Conservation (phyloP, 1,139 yeast genomes). For the Zygosaccharomyces sapae region DNA sequence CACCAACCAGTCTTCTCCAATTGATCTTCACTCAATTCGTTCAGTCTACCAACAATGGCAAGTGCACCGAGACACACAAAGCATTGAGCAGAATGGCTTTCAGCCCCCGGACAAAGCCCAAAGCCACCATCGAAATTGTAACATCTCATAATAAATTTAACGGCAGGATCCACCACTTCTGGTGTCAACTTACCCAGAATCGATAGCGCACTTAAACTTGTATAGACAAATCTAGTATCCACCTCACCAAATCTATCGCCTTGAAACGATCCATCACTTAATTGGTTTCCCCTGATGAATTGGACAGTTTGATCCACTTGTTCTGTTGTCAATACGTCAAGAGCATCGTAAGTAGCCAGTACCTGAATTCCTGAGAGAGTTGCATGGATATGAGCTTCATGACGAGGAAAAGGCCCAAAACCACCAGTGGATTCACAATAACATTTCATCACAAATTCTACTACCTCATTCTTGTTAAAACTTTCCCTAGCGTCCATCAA, state of each 20-base stretch:
- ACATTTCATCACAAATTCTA: constrained; percentile 66
- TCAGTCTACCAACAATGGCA: constrained; percentile 61
- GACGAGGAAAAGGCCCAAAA: constrained; percentile 84
- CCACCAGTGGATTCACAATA: constrained; percentile 65
- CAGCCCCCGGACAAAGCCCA: constrained; percentile 92
- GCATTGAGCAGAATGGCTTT: constrained; percentile 90
- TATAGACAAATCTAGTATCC: constrained; percentile 86
- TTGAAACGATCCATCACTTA: constrained; percentile 71
- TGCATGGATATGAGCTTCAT: constrained; percentile 84
- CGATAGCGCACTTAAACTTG: constrained; percentile 69
- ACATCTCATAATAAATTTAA: constrained; percentile 61
- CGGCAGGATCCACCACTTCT: constrained; percentile 61
- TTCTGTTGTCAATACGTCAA: constrained; percentile 39
- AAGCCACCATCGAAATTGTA: constrained; percentile 94
- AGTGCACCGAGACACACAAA: constrained; percentile 82
- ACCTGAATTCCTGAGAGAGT: constrained; percentile 87
- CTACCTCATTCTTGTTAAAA: constrained; percentile 57
- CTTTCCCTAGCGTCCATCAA: constrained; percentile 55
- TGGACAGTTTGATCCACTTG: constrained; percentile 40
- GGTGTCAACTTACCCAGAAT: constrained; percentile 61
- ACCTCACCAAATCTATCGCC: constrained; percentile 92
- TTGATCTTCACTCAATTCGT: constrained; percentile 38
- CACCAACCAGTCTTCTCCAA: constrained; percentile 56
- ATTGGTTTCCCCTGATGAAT: constrained; percentile 58
- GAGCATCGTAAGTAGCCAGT: constrained; percentile 58